These are phyloP conservation scores for Helianthus tuberosus DNA, from an alignment of 129 eudicot species.

Conservation along the genomic window DNA sequence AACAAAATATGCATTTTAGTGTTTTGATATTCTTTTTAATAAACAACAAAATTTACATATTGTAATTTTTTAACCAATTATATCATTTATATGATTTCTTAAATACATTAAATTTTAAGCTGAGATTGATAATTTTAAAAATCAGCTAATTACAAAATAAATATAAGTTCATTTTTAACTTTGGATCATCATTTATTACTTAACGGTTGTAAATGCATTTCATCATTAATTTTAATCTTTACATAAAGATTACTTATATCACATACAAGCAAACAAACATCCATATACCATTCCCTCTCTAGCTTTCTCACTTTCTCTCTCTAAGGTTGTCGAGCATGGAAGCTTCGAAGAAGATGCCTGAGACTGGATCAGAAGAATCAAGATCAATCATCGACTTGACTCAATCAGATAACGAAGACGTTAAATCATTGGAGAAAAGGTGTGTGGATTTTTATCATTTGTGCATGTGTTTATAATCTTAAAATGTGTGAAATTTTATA, in stretches of 20 bases:
- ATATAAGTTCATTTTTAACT: no score
- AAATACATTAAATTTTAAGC: no score
- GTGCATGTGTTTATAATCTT: not conserved
- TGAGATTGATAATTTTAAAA: no score
- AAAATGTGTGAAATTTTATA: not conserved
- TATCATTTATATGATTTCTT: no score
- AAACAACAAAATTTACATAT: no score
- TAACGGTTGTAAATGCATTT: not conserved
- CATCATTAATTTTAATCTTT: not conserved
- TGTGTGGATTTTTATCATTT: not conserved
- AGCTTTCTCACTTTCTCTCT: not conserved
- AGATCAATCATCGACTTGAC: not conserved
- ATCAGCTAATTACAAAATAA: no score
- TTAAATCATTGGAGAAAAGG: not conserved
- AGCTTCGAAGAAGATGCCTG: not conserved
- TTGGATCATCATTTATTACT: not conserved
- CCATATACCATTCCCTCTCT: not conserved
- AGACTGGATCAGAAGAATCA: not conserved
- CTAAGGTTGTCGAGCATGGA: not conserved
- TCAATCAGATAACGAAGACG: not conserved
- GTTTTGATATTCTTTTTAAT: no score
- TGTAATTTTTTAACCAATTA: no score
- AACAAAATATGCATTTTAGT: no score
- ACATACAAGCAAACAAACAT: not conserved
- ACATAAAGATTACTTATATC: not conserved